A percentile compares a stretch with the other conserved stretches of the same genome.
phyloP scores from a whole-genome alignment of 176 grass and related monocot genomes.

The Poa pratensis region DNA sequence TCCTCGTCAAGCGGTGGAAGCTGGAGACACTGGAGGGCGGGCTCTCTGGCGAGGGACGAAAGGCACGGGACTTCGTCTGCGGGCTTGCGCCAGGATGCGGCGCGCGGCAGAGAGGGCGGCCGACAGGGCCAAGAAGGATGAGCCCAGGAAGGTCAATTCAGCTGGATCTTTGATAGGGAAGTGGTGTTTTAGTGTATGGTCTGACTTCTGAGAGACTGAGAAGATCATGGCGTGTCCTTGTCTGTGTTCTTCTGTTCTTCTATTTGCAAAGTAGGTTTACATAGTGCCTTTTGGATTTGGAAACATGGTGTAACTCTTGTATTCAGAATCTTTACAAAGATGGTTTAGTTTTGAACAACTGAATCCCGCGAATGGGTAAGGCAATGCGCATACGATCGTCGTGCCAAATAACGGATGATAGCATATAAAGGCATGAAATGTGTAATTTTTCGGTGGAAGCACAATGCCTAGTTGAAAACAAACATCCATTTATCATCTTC shows the following conservation, averaged over 20 bases:
- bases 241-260: constrained; percentile 28
- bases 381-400: not conserved
- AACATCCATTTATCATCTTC: not conserved
- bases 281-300: not conserved
- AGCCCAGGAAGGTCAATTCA: constrained; percentile 61
- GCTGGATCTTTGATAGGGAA: constrained; percentile 87
- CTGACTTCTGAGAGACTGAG: not conserved
- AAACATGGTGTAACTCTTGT: constrained; percentile 1
- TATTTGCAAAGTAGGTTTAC: constrained; percentile 33
- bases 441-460: constrained; percentile 9
- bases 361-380: not conserved
- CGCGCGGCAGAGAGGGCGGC: constrained; percentile 72
- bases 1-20: constrained; percentile 79
- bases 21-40: constrained; percentile 66
- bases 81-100: constrained; percentile 74
- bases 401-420: not conserved
- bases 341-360: not conserved
- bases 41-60: constrained; percentile 70
- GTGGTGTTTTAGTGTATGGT: constrained; percentile 24
- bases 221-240: constrained; percentile 3
- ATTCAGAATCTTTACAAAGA: not conserved
- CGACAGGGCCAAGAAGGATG: constrained; percentile 62
- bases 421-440: not conserved
- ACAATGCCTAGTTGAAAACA: not conserved
- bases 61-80: constrained; percentile 84